A percentile compares a stretch with the other conserved stretches of the same genome.
Conservation (phyloP, 257 asterid species). For the Solanum paucissectum region DNA sequence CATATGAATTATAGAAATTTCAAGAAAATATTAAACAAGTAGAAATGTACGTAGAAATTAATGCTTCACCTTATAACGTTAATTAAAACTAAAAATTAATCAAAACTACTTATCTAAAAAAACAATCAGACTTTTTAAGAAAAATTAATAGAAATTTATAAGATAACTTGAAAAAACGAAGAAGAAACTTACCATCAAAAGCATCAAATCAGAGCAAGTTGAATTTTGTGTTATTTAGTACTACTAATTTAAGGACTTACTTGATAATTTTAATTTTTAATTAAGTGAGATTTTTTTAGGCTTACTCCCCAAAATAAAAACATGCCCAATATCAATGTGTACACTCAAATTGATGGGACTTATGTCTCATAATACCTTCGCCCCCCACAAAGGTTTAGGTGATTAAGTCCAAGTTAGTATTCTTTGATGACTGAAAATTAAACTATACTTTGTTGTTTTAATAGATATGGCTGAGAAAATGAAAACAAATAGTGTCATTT, state of each 20-base stretch:
- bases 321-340: too few relatives aligned
- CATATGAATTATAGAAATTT: too few relatives aligned
- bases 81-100: too few relatives aligned
- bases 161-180: background rate
- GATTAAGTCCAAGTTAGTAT: background rate
- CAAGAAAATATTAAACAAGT: background rate
- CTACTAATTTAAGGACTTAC: too few relatives aligned
- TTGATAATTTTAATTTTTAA: too few relatives aligned
- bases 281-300: too few relatives aligned
- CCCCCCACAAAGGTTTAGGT: background rate
- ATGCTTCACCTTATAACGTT: too few relatives aligned
- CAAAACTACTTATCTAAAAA: background rate
- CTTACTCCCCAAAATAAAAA: too few relatives aligned
- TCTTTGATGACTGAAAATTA: background rate
- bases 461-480: background rate
- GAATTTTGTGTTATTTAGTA: too few relatives aligned
- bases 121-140: too few relatives aligned
- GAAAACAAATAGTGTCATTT: background rate
- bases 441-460: background rate
- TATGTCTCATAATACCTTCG: too few relatives aligned
- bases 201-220: background rate
- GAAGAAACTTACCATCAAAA: background rate
- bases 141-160: background rate
- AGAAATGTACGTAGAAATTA: background rate
- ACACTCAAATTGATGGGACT: too few relatives aligned